Evolutionary conservation across 2,329 filamentous ascomycete species (phyloP).

Genomic region (Fusarium heterosporum): DNA sequence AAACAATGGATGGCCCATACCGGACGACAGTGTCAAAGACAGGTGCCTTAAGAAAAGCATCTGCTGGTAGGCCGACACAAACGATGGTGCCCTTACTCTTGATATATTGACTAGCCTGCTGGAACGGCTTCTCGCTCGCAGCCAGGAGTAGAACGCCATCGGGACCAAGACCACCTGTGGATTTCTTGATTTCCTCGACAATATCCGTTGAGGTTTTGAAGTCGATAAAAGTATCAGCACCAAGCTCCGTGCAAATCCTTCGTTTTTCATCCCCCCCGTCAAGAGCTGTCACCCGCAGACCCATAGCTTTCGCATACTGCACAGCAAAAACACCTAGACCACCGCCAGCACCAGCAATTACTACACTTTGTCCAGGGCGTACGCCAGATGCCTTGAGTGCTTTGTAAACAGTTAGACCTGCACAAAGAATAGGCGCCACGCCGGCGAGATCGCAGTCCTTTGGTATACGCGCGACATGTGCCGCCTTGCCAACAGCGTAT

Average conservation of each 20-base stretch:
- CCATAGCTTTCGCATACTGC: slow-evolving; percentile 91
- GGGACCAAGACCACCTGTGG: slow-evolving; percentile 79
- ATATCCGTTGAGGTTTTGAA: slow-evolving; percentile 79
- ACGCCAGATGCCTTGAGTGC: slow-evolving; percentile 82
- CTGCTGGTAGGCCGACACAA: slow-evolving; percentile 86
- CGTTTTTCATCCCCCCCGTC: slow-evolving; percentile 86
- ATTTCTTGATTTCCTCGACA: slow-evolving; percentile 78
- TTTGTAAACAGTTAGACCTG: slow-evolving; percentile 87
- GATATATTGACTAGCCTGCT: slow-evolving; percentile 87
- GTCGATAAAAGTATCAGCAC: slow-evolving; percentile 79
- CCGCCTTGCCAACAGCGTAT: slow-evolving; percentile 85
- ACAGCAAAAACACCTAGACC: slow-evolving; percentile 79
- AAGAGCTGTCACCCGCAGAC: slow-evolving; percentile 79
- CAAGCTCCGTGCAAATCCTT: slow-evolving; percentile 74
- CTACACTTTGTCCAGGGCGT: slow-evolving; percentile 78
- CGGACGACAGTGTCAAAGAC: slow-evolving; percentile 85
- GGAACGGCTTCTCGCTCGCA: slow-evolving; percentile 88
- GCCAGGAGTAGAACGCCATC: slow-evolving; percentile 88
- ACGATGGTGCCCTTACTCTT: slow-evolving; percentile 82
- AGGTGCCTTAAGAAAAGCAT: slow-evolving; percentile 81
- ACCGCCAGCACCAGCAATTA: slow-evolving; percentile 84
- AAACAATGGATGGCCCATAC: slow-evolving; percentile 3
- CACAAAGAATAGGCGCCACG: slow-evolving; percentile 82
- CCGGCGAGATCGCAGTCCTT: slow-evolving; percentile 78
- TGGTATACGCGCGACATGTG: slow-evolving; percentile 81